Evolutionary conservation across 2,329 filamentous ascomycete species (phyloP).

Genomic region (Fusarium circinatum): DNA sequence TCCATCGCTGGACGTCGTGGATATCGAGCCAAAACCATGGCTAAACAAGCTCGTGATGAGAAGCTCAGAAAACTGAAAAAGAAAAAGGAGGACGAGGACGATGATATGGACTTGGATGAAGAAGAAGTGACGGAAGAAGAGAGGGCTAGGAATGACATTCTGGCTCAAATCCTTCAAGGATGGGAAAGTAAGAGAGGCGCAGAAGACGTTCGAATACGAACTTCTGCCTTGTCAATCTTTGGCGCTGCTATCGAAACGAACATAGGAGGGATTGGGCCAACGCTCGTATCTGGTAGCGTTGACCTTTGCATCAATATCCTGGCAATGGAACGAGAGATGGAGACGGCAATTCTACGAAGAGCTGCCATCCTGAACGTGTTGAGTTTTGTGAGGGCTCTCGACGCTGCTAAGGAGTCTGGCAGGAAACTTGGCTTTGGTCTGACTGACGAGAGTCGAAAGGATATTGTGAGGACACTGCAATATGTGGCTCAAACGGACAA

Average conservation of each 20-base stretch:
- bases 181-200: constrained; percentile 74
- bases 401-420: constrained; percentile 60
- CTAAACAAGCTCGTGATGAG: constrained; percentile 63
- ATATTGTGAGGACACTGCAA: constrained; percentile 69
- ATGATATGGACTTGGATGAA: constrained; percentile 58
- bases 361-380: constrained; percentile 73
- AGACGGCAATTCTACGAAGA: constrained; percentile 72
- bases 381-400: constrained; percentile 69
- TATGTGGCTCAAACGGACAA: constrained; percentile 74
- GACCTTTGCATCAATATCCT: constrained; percentile 73
- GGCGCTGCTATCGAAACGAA: constrained; percentile 69
- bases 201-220: constrained; percentile 76
- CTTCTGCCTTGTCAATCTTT: constrained; percentile 75
- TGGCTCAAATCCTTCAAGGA: constrained; percentile 70
- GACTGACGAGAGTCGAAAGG: constrained; percentile 64
- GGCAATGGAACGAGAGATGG: constrained; percentile 67
- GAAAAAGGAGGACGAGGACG: constrained; percentile 60
- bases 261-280: constrained; percentile 63
- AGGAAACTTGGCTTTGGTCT: constrained; percentile 64
- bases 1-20: constrained; percentile 72
- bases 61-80: constrained; percentile 59
- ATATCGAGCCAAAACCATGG: constrained; percentile 67
- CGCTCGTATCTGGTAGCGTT: constrained; percentile 64
- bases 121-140: constrained; percentile 58
- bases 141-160: constrained; percentile 59